Evolutionary conservation across 208 protist species (phyloP), one percentile per base, ranked within the genome.

Genomic region (Crithidia bombi): DNA sequence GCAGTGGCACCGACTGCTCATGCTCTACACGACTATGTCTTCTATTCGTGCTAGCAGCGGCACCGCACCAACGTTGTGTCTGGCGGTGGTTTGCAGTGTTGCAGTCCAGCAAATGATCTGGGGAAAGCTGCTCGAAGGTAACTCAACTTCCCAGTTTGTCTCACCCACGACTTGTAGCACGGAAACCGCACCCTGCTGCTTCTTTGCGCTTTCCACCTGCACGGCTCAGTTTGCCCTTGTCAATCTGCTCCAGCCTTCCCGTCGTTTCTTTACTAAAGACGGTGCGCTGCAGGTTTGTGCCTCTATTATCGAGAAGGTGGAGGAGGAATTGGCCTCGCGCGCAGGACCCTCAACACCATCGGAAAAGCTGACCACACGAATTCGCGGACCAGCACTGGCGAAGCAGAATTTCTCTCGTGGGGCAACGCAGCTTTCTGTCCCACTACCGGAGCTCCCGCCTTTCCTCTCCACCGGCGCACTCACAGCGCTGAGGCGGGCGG

Each of bases 51-150:
- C 55, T 7, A 54, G 51, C 25, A 25, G 32, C 33, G 67, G 50
- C 15, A 33, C 21, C 17, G 54, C 33, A 4, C 17, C 59, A 1
- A 36, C 28, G 32, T n/a, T 84, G 23, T 73, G 68, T 32, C 49
- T 83, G 17, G 50, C 61, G n/a, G n/a, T 83, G 46, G 50, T 83
- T 12, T 73, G 65, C 46, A 69, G 56, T 5, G 26, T 49, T 3
- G 56, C 21, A 14, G 63, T 64, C 39, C 67, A 80, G 57, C 21
- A 71, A 0, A 41, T 70, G 41, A 67, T 75, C 49, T 80, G 79
- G 79, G 28, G 59, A 9, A 43, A 46, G 33, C 23, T n/a, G 38
- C 1, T 47, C 15, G 25, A 26, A 0, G 35, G 17, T 12, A 23
- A 6, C 9, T 43, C 58, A 23, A 38, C 43, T 1, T 35, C 33